phyloP scores from a whole-genome alignment of 2,329 filamentous ascomycete species.

The Sporothrix curviconia region DNA sequence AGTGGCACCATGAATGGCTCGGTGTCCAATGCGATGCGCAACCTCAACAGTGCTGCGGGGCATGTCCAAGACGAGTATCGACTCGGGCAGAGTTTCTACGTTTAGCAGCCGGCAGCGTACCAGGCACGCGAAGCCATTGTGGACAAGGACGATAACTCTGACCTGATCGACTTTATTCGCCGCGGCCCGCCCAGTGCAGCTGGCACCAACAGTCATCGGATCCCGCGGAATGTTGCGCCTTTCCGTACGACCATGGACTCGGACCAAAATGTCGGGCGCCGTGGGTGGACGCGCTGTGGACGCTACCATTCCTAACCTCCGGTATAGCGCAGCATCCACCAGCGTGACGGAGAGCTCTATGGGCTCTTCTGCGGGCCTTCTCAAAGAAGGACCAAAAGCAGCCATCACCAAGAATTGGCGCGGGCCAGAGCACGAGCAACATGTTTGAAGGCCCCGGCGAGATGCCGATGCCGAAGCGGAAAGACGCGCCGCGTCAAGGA shows the following conservation, averaged over 20 bases:
- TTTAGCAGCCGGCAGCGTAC: conserved; percentile 40
- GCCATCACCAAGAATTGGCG: conserved; percentile 16
- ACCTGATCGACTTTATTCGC: conserved; percentile 92
- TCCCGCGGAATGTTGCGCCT: conserved; percentile 75
- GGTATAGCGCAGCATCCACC: conserved; percentile 51
- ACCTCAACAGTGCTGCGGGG: conserved; percentile 26
- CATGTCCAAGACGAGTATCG: conserved; percentile 31
- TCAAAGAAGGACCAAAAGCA: conserved; percentile 31
- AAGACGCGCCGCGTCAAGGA: conserved; percentile 73
- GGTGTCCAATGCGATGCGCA: conserved; percentile 25
- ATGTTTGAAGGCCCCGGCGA: conserved; percentile 42
- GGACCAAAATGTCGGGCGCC: conserved; percentile 59
- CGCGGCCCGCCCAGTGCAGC: conserved; percentile 63
- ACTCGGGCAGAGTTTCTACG: conserved; percentile 33
- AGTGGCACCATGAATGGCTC: conserved; percentile 15
- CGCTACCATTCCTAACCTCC: conserved; percentile 49
- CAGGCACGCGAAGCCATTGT: conserved; percentile 66
- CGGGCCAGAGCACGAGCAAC: conserved; percentile 20
- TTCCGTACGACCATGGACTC: conserved; percentile 83
- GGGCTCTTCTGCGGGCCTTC: conserved; percentile 68
- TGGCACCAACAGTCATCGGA: conserved; percentile 56
- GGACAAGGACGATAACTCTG: conserved; percentile 64
- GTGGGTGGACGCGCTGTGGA: conserved; percentile 52
- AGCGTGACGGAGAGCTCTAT: conserved; percentile 59
- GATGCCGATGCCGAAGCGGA: conserved; percentile 59